Percentiles rank a stretch among this genome's conserved stretches.
These are phyloP conservation scores for Discostella stelligeroides DNA, from an alignment of 108 stramenopile genomes.

Conservation along the genomic window DNA sequence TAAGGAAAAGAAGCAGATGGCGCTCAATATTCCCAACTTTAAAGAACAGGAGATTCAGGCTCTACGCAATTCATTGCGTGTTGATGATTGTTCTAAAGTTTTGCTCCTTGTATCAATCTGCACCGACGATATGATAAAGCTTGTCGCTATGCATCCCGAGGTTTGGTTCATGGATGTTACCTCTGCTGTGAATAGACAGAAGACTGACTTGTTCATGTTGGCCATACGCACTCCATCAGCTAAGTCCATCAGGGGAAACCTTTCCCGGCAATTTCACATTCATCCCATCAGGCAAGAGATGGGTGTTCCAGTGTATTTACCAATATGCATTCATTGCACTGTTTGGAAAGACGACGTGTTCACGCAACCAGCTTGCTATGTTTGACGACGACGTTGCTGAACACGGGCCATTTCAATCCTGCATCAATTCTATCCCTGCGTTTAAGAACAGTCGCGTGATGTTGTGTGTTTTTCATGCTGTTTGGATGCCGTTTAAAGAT, in stretches of 20 bases:
- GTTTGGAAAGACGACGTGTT: background rate
- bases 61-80: too few species aligned
- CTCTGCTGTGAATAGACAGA: background rate
- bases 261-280: background rate
- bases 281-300: background rate
- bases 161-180: too few species aligned
- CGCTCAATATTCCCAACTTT: too few species aligned
- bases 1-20: too few species aligned
- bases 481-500: slow-evolving; percentile 1
- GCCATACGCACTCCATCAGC: background rate
- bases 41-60: too few species aligned
- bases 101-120: too few species aligned
- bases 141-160: too few species aligned
- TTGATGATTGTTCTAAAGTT: too few species aligned
- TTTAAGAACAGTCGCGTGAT: background rate
- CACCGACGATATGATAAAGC: too few species aligned
- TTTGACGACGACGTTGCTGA: slow-evolving; percentile 17
- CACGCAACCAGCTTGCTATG: background rate
- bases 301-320: slow-evolving; percentile 5
- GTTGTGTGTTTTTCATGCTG: slow-evolving; percentile 15
- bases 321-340: background rate
- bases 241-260: background rate
- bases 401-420: background rate
- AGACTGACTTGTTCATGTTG: background rate
- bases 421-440: background rate